Base-by-base conservation (phyloP, 108 stramenopile species). In the Bacterosira constricta region DNA sequence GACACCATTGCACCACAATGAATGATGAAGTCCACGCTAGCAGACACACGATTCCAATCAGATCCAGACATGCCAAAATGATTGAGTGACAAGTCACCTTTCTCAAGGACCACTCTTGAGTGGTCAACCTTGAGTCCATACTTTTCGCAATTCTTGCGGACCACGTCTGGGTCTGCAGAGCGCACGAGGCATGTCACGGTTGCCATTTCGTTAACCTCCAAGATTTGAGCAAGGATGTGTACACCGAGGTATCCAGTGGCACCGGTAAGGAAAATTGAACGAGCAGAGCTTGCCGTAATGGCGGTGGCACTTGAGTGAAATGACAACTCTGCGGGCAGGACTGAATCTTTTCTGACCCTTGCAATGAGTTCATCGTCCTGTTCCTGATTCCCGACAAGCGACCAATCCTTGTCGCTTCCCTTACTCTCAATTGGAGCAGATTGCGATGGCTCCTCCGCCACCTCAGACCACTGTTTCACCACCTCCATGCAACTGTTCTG, bases 1-100 rank as follows among this genome's bases (percentile, higher is more conserved):
- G 88, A 89, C 27, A 92, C 91, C 66, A 85, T 67, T 0, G 91
- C 91, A 29, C 85, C 91, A 61, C 85, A 88, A 59, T 92, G 91
- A 59, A 92, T 86, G 66, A 92, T 83, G 45, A 83, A 76, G 66
- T 92, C 91, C 9, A 88, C 73, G 23, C 82, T 82, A 12, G 80
- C 79, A 4, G 83, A 81, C 31, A 92, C 62, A 23, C 69, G 81
- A 47, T 83, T 82, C 73, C 86, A 92, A 63, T 83, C 84, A 6
- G 41, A 26, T 44, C 75, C 41, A 30, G 75, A 58, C 54, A 92
- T 80, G 23, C 91, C 91, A 32, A 90, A 69, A 37, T 86, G 78
- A 10, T 77, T 85, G 37, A 66, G 63, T 52, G 84, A 85, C 34
- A 88, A 20, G 54, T 92, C 88, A 15, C 88, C 91, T 17, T 68